Evolutionary conservation across 345 rosid species (phyloP).

Genomic region (Corchorus olitorius): DNA sequence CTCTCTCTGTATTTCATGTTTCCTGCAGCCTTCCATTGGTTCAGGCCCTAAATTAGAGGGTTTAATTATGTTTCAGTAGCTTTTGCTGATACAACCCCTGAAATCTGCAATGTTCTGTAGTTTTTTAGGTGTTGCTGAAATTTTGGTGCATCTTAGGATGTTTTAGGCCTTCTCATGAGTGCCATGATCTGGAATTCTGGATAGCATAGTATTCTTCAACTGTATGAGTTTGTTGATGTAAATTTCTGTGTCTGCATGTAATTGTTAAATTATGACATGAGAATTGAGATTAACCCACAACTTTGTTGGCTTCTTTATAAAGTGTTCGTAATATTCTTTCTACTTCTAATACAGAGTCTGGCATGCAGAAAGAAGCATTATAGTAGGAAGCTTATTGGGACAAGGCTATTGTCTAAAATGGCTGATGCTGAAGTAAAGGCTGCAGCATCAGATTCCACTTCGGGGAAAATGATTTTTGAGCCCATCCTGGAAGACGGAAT

Average conservation of each 20-base stretch:
- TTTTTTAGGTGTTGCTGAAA: neutral
- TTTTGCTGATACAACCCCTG: neutral
- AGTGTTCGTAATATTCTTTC: neutral
- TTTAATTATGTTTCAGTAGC: constrained; percentile 1
- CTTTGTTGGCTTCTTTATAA: constrained; percentile 4
- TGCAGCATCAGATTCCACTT: constrained; percentile 31
- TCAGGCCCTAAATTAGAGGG: constrained; percentile 1
- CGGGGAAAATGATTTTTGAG: constrained; percentile 62
- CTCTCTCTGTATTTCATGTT: constrained; percentile 2
- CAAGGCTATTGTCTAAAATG: constrained; percentile 40
- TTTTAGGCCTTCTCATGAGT: neutral
- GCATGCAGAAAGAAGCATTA: constrained; percentile 43
- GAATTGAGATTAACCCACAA: neutral
- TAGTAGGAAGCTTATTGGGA: constrained; percentile 11
- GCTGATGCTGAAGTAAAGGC: constrained; percentile 33
- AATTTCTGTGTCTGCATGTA: neutral
- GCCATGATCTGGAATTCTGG: neutral
- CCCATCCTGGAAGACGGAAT: constrained; percentile 73
- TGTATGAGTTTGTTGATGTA: neutral
- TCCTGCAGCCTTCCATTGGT: neutral
- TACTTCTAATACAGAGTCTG: constrained; percentile 14
- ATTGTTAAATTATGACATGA: neutral
- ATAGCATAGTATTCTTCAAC: neutral
- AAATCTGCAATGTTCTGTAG: no score
- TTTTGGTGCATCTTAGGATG: neutral